A percentile compares a stretch with the other conserved stretches of the same genome.
phyloP scores from a whole-genome alignment of 163 green algal genomes.

The Chlorella variabilis region DNA sequence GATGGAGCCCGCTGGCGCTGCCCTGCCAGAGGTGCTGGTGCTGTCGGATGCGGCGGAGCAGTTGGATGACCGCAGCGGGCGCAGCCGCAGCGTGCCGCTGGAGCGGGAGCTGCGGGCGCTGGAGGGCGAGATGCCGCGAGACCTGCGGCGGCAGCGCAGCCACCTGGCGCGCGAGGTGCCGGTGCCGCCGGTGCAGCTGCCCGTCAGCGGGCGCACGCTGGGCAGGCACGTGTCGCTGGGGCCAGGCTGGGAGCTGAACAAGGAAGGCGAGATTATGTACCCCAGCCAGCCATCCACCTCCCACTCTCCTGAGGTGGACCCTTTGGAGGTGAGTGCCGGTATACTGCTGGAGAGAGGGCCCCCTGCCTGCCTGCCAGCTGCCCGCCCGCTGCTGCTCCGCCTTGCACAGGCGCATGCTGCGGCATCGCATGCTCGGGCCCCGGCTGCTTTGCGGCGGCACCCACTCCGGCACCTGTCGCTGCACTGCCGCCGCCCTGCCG shows the following conservation, averaged over 20 bases:
- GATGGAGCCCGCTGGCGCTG: neutral
- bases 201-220: constrained; percentile 27
- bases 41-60: neutral
- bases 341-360: no score
- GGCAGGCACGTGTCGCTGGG: constrained; percentile 39
- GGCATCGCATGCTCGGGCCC: no score
- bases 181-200: constrained; percentile 29
- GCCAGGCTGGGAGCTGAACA: constrained; percentile 36
- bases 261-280: neutral
- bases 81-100: neutral
- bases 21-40: neutral
- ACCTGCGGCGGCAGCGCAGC: constrained; percentile 16
- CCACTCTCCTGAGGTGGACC: neutral
- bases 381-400: no score
- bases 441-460: no score
- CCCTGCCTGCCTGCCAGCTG: no score
- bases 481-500: no score
- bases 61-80: neutral
- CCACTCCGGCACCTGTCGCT: no score
- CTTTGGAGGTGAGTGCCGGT: neutral
- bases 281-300: neutral
- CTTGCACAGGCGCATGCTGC: no score
- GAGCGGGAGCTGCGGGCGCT: no score
- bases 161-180: neutral
- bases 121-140: no score